Base-by-base conservation (phyloP, 2,329 filamentous ascomycete species). In the Alternaria triticimaculans region DNA sequence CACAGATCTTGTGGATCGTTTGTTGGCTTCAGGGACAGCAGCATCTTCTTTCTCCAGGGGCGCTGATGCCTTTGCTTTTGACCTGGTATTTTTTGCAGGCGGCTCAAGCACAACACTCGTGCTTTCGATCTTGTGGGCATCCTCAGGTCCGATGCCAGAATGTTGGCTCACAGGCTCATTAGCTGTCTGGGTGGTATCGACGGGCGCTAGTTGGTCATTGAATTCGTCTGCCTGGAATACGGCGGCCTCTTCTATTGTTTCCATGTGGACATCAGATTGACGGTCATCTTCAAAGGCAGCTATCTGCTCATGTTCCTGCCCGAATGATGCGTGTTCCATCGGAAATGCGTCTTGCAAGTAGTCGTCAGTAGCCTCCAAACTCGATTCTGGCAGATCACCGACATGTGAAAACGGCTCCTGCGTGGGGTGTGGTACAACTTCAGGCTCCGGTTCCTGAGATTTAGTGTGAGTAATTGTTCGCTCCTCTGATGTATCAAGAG, bases 31-130 rank as follows among this genome's bases (percentile, higher is more conserved):
- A 2, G 58, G 54, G 23, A 54, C 21, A 15, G 62, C 61, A 6
- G 54, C 59, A 6, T 72, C 67, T 3, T 72, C 68, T 15, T 68
- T 71, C 14, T 43, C 51, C 7, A 72, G 71, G 14, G 75, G 74
- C 11, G 58, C 58, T 23, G 73, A 73, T 1, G 63, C 44, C 54
- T 76, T 78, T 0, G 72, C 70, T 33, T 76, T 78, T 3, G 77
- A 78, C 30, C 76, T 67, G 5, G 76, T 78, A 57, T 75, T 79
- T 18, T 69, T 72, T 12, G 73, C 74, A 25, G 77, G 75, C 14
- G 73, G 62, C 5, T 75, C 73, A 15, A 72, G 58, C 28, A 68
- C 65, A 1, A 50, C 51, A 15, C 71, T 63, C n/a, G 65, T n/a
- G 55, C 72, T 63, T n/a, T 67, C 71, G 12, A 72, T n/a, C 33